Evolutionary conservation across 176 grass and related monocot genomes (phyloP), one percentile per base, ranked within the genome.

Genomic region (Melocanna baccifera): DNA sequence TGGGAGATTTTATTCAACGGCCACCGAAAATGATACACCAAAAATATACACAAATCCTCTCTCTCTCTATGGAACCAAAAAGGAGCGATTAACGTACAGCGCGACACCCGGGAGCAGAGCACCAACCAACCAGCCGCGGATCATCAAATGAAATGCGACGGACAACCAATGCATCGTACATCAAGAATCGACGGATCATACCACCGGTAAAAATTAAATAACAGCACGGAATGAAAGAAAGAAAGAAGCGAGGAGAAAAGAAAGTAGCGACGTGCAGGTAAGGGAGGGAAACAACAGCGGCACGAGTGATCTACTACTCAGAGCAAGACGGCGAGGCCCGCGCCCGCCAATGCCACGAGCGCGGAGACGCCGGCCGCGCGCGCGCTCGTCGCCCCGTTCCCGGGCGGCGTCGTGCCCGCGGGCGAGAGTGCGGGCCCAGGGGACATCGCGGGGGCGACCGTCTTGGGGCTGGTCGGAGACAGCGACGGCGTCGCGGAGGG

Each of bases 41-140:
- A 58, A 67, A 81, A 73, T 90, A 83, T 90, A 83, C 80, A 90
- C 88, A 87, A 87, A 89, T 74, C 66, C 67, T 16, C 66, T 90
- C 67, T 16, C 66, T 90, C 79, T 83, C 88, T 90, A 78, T 85
- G 75, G 55, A 85, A 81, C 67, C 66, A 87, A 90, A 90, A 90
- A 82, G 53, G 42, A 47, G 88, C 69, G 58, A 84, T 28, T 69
- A 82, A 77, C 67, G 47, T 86, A 86, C 84, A 90, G 19, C 12
- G 82, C 50, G 61, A 68, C 39, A 73, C 19, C 67, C 74, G 42
- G 29, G 34, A 53, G 81, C 36, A 37, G 59, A 81, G 30, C 86
- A 75, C 87, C 43, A 80, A 67, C 69, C 76, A 89, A 61, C 82
- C 61, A 20, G n/a, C 76, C 82, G 42, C 77, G 43, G 71, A 90